Percentiles rank a stretch among this genome's conserved stretches.
phyloP scores from a whole-genome alignment of 2,329 filamentous ascomycete species.

The Pyrenophora graminea region DNA sequence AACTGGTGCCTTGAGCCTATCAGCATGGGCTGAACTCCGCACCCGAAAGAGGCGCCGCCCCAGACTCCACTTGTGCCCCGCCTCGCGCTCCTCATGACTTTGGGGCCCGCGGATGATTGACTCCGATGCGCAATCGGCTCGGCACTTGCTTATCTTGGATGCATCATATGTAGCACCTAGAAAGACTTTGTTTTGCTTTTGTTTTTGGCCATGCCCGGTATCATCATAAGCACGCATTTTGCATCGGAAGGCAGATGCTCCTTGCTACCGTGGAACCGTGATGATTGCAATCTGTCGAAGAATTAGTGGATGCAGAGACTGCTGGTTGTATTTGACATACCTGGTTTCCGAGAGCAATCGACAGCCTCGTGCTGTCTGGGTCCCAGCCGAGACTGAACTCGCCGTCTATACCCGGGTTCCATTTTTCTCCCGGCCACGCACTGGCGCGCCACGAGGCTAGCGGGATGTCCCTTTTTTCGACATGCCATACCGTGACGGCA shows the following conservation, averaged over 20 bases:
- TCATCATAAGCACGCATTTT: too few relatives aligned
- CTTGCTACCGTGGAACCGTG: constrained; percentile 33
- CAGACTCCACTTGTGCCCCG: constrained; percentile 27
- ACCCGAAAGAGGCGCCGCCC: constrained; percentile 18
- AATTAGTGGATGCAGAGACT: constrained; percentile 7
- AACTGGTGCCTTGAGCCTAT: constrained; percentile 15
- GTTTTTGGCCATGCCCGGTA: background rate
- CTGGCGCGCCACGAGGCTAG: constrained; percentile 44
- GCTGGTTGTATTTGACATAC: constrained; percentile 20
- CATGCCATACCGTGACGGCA: constrained; percentile 52
- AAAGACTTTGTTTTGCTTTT: background rate
- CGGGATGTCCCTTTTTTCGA: constrained; percentile 40
- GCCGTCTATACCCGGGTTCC: constrained; percentile 40
- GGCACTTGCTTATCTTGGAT: background rate
- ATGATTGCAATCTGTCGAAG: constrained; percentile 41
- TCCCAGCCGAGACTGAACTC: constrained; percentile 48
- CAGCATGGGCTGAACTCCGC: constrained; percentile 22
- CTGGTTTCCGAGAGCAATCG: constrained; percentile 46
- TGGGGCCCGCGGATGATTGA: constrained; percentile 5
- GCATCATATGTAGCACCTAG: too few relatives aligned
- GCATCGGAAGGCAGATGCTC: too few relatives aligned
- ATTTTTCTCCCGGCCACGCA: constrained; percentile 31
- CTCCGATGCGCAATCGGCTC: constrained; percentile 7
- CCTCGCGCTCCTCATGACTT: constrained; percentile 21
- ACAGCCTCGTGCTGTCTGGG: constrained; percentile 44